A percentile compares a stretch with the other conserved stretches of the same genome.
These are phyloP conservation scores for Citrus trifoliata DNA, from an alignment of 345 rosid species.

Conservation along the genomic window DNA sequence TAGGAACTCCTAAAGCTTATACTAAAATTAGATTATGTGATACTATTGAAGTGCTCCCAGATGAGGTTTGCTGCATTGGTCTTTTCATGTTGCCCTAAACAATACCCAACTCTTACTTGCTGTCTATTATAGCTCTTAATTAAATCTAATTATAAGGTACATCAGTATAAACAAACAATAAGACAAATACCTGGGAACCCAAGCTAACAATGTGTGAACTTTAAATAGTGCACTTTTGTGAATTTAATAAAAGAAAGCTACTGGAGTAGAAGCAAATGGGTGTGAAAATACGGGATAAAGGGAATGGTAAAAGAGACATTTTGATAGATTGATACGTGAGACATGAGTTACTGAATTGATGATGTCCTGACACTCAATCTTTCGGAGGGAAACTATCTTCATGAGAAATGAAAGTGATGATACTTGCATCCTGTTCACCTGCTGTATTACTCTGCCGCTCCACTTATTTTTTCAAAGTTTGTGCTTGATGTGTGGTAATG, in stretches of 20 bases:
- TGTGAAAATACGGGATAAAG: background rate
- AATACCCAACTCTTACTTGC: background rate
- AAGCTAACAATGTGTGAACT: background rate
- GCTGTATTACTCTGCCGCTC: background rate
- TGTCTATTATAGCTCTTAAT: background rate
- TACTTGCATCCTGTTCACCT: slow-evolving; percentile 12
- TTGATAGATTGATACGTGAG: background rate
- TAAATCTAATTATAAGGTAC: background rate
- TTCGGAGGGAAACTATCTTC: background rate
- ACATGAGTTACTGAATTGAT: background rate
- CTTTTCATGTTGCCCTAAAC: background rate
- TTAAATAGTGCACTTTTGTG: background rate
- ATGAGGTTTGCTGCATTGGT: background rate
- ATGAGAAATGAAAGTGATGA: background rate
- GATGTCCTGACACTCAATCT: background rate
- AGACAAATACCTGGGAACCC: background rate
- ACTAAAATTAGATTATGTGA: background rate
- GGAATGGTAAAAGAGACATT: background rate
- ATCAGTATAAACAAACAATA: background rate
- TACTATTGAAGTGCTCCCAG: background rate
- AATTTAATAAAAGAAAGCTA: background rate
- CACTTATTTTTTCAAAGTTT: background rate
- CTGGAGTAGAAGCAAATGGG: background rate
- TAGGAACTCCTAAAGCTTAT: background rate
- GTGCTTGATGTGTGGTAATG: background rate